Base-by-base conservation (phyloP, 164 flowering plant species). In the Nelumbo lutea region DNA sequence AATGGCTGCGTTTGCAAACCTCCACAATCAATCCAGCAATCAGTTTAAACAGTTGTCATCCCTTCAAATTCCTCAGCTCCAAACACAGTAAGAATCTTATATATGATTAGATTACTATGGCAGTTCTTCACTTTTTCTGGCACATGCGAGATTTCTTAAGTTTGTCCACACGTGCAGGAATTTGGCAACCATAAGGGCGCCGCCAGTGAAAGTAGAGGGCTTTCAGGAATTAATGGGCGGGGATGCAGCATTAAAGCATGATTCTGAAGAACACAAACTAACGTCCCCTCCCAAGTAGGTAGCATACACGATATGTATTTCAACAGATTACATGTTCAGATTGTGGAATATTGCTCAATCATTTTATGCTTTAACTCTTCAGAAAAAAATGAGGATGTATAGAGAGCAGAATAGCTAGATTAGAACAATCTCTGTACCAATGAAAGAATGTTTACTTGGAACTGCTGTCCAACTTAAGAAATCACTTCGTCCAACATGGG, bases 221-320 rank as follows among this genome's bases (percentile, higher is more conserved):
- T 96, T 96, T 75, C 95, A 88, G 81, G 97, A 96, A 71, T 77
- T 96, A 76, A 90, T 96, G 98, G 98, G 98, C 71, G 97, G 99
- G 50, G 98, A 92, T 83, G 47, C 91, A 51, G 59, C 92, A 64
- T 58, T 73, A 48, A 95, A 95, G 76, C 97, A 89, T 76, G 97
- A 95, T 52, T 75, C 88, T 0, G 98, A 92, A 44, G 96, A 90
- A 72, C 82, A 83, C 73, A 90, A 83, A 79, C 73, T 94, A 42
- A 80, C 88, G 14, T 87, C 95, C 45, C 95, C 96, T 11, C 74
- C 84, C 9, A 83, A 88, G 78, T 84, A 85, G 71, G 27, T 64
- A 40, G 63, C 27, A 27, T 27, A 27, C 27, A 27, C 27, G 0
- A 27, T 27, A 27, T 27, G 27, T 27, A 27, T 27, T 27, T 27